phyloP scores from a whole-genome alignment of 2,329 filamentous ascomycete species.

The Cadophora sp. region DNA sequence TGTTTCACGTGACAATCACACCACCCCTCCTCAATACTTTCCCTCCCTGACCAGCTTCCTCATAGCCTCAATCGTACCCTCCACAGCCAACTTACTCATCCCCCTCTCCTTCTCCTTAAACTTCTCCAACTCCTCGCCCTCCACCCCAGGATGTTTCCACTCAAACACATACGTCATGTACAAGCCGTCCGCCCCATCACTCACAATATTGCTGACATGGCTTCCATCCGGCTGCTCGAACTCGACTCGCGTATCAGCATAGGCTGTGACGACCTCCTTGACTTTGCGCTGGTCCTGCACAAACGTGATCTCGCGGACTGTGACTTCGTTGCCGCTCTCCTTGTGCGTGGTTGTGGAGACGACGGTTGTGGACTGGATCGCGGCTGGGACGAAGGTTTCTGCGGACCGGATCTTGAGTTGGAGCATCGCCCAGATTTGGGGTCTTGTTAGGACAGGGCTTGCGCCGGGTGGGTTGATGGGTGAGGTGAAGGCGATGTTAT shows the following conservation, averaged over 20 bases:
- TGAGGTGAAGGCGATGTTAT: conserved; percentile 20
- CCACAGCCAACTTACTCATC: conserved; percentile 23
- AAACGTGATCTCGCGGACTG: conserved; percentile 41
- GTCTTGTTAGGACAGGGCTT: conserved; percentile 40
- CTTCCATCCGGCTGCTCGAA: conserved; percentile 35
- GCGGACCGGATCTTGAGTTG: conserved; percentile 40
- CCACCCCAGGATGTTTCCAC: conserved; percentile 39
- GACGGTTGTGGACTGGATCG: conserved; percentile 34
- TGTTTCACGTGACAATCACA: neutral
- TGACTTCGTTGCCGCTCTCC: conserved; percentile 31
- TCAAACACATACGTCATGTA: conserved; percentile 51
- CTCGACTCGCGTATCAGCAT: conserved; percentile 39
- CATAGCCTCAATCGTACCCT: conserved; percentile 24
- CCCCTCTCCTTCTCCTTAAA: conserved; percentile 24
- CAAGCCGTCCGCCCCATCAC: conserved; percentile 44
- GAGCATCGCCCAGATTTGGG: conserved; percentile 47
- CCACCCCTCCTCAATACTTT: conserved; percentile 4
- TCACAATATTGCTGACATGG: conserved; percentile 44
- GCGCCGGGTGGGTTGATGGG: conserved; percentile 46
- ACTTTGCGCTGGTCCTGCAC: conserved; percentile 35
- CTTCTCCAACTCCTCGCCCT: conserved; percentile 20
- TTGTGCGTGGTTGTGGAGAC: conserved; percentile 12
- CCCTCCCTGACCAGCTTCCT: conserved; percentile 35
- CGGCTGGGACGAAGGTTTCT: conserved; percentile 41
- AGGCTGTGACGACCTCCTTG: conserved; percentile 37